Conservation (phyloP, 495 filamentous ascomycete genomes). For the Xanthoparmelia taractica region DNA sequence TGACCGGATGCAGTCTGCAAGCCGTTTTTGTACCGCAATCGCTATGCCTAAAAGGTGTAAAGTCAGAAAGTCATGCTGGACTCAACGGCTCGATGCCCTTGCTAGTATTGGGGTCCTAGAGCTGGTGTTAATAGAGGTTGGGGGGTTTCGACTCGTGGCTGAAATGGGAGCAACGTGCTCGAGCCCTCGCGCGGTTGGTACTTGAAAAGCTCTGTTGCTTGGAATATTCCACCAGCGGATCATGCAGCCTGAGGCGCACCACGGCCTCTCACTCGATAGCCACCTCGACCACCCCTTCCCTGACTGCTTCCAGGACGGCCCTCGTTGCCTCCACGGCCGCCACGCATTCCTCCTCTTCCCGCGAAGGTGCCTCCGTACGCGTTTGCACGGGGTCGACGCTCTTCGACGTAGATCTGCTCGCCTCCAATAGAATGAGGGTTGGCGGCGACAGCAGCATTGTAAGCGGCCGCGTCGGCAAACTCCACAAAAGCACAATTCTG, state of each 20-base stretch:
- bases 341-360: constrained; percentile 55
- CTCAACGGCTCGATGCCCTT: constrained; percentile 7
- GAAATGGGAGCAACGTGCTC: no score
- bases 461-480: constrained; percentile 70
- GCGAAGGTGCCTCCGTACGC: constrained; percentile 52
- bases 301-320: constrained; percentile 54
- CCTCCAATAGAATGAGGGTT: constrained; percentile 81
- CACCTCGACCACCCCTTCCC: constrained; percentile 58
- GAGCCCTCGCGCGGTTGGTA: neutral
- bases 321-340: constrained; percentile 60
- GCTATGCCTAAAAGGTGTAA: constrained; percentile 16
- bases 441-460: constrained; percentile 68
- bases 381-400: constrained; percentile 68
- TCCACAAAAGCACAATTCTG: constrained; percentile 97
- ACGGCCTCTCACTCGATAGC: constrained; percentile 46
- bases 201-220: neutral
- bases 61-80: neutral
- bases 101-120: constrained; percentile 17
- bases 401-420: constrained; percentile 78
- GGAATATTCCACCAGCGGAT: constrained; percentile 5
- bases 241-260: constrained; percentile 45
- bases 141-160: neutral
- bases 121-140: neutral
- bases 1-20: constrained; percentile 7
- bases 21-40: constrained; percentile 11